Evolutionary conservation across 139 green algal species (phyloP).

Genomic region (Coelastrella sp.): DNA sequence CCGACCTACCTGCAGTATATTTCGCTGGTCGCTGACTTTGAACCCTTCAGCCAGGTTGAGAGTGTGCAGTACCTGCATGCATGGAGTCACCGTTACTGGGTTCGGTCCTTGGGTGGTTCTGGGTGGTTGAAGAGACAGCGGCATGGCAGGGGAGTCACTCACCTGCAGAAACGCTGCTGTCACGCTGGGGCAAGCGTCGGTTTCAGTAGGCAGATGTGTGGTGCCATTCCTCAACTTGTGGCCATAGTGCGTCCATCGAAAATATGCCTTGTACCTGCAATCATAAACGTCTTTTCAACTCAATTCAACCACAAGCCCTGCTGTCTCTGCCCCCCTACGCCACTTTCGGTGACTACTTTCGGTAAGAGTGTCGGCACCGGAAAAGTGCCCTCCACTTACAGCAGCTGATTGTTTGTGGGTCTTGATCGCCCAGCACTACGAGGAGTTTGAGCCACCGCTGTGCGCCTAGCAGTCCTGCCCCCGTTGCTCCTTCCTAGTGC

Average conservation of each 20-base stretch:
- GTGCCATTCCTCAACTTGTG: conserved; percentile 58
- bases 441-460: conserved; percentile 13
- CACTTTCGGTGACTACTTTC: neutral
- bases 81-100: neutral
- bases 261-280: conserved; percentile 90
- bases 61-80: conserved; percentile 80
- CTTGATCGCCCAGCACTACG: conserved; percentile 58
- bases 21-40: conserved; percentile 62
- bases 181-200: conserved; percentile 92
- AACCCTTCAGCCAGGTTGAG: conserved; percentile 79
- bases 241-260: conserved; percentile 90
- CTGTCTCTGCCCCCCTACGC: neutral
- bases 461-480: conserved; percentile 19
- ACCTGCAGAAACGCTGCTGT: conserved; percentile 93
- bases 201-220: conserved; percentile 77
- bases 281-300: neutral
- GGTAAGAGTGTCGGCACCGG: neutral
- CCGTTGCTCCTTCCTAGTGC: conserved; percentile 18
- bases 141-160: neutral
- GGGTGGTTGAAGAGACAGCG: neutral
- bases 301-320: neutral
- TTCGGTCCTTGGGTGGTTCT: neutral
- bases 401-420: conserved; percentile 95
- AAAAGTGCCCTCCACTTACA: conserved; percentile 68
- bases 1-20: conserved; percentile 76